These are phyloP conservation scores for Leptographium wingfieldii DNA, from an alignment of 2,329 filamentous ascomycete genomes.

Conservation along the genomic window DNA sequence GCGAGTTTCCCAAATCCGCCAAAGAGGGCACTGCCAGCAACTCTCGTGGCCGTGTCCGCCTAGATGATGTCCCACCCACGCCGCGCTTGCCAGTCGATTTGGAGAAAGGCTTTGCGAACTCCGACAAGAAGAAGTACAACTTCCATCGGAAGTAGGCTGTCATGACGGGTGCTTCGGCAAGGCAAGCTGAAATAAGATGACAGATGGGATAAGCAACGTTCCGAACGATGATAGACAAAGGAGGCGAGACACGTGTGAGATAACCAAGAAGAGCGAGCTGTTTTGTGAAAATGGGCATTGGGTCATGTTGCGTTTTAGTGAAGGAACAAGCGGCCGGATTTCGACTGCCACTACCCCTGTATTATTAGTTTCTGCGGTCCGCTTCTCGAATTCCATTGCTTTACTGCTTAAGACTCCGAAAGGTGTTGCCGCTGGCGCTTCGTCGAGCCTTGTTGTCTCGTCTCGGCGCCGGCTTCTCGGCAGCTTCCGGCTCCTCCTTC, in stretches of 20 bases:
- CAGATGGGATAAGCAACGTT: not conserved
- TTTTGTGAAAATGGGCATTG: not conserved
- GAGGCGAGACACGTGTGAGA: not conserved
- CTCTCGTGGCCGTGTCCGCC: conserved; percentile 28
- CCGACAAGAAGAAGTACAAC: conserved; percentile 8
- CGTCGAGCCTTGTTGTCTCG: conserved; percentile 35
- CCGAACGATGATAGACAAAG: not conserved
- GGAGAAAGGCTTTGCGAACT: conserved; percentile 37
- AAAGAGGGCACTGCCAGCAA: conserved; percentile 27
- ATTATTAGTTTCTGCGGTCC: conserved; percentile 1
- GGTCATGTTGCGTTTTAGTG: not conserved
- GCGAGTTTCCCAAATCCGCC: conserved; percentile 46
- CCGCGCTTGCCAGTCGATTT: conserved; percentile 43
- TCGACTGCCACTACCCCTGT: not conserved
- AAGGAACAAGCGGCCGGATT: not conserved
- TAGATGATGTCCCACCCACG: conserved; percentile 48
- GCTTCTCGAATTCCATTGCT: not conserved
- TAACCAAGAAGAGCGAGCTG: not conserved
- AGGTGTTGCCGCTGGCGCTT: conserved; percentile 66
- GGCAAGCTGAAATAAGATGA: not conserved
- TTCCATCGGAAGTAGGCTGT: conserved; percentile 20
- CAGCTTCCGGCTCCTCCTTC: conserved; percentile 22
- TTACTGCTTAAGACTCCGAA: conserved; percentile 42
- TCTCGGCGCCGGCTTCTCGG: conserved; percentile 18
- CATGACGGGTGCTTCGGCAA: not conserved